A percentile compares a stretch with the other conserved stretches of the same genome.
These are phyloP conservation scores for Solanum bulbocastanum DNA, from an alignment of 257 asterid species.

Conservation along the genomic window DNA sequence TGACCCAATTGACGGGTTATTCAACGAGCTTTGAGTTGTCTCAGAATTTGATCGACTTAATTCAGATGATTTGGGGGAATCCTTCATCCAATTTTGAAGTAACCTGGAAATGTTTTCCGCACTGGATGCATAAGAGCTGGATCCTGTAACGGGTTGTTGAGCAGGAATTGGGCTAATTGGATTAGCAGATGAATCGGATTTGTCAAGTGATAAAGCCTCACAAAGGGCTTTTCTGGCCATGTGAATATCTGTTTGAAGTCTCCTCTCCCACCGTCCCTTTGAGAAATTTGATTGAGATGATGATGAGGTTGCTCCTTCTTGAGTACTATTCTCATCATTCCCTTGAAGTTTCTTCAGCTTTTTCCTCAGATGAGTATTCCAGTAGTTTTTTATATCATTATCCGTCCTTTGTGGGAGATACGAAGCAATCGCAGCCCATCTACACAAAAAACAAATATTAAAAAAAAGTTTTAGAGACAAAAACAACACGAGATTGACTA, in stretches of 20 bases:
- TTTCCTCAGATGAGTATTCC: conserved; percentile 72
- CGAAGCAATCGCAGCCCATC: conserved; percentile 86
- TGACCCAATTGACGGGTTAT: conserved; percentile 19
- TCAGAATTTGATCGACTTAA: conserved; percentile 13
- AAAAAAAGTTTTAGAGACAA: not conserved
- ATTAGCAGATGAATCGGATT: not conserved
- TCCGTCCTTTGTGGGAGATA: conserved; percentile 69
- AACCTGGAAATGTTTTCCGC: conserved; percentile 63
- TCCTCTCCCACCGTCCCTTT: conserved; percentile 73
- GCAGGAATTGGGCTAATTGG: not conserved
- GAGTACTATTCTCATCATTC: conserved; percentile 4
- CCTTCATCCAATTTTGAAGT: conserved; percentile 46
- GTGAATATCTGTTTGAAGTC: conserved; percentile 72
- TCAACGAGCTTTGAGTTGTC: conserved; percentile 16
- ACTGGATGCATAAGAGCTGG: conserved; percentile 38
- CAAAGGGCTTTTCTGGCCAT: conserved; percentile 59
- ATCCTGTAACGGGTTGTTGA: not conserved
- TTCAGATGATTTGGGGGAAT: conserved; percentile 12
- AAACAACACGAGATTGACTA: not conserved
- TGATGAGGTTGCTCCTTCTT: conserved; percentile 12
- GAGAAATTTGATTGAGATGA: conserved; percentile 25
- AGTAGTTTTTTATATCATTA: conserved; percentile 66
- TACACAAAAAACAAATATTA: not conserved
- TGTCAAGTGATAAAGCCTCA: conserved; percentile 54
- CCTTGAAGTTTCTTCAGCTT: conserved; percentile 32